A percentile compares a stretch with the other conserved stretches of the same genome.
These are phyloP conservation scores for Rubia tinctorum DNA, from an alignment of 305 asterid genomes.

Conservation along the genomic window DNA sequence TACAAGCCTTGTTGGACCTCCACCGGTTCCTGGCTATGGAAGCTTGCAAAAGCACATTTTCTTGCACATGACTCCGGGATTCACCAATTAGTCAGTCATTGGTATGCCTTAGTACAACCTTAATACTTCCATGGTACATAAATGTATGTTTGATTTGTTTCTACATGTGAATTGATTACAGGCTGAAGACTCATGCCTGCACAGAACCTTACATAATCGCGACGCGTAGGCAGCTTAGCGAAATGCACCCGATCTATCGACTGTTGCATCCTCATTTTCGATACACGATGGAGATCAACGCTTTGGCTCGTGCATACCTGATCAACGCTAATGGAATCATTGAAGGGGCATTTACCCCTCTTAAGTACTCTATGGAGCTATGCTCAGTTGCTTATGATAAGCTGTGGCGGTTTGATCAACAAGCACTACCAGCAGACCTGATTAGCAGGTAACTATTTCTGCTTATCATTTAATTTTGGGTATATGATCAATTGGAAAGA, in stretches of 20 bases:
- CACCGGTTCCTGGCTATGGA: slow-evolving; percentile 29
- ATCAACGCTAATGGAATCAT: slow-evolving; percentile 23
- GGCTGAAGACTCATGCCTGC: slow-evolving; percentile 26
- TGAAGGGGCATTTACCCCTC: slow-evolving; percentile 18
- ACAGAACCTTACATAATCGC: slow-evolving; percentile 32
- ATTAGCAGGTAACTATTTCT: slow-evolving; percentile 47
- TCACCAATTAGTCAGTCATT: slow-evolving; percentile 31
- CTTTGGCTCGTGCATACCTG: slow-evolving; percentile 22
- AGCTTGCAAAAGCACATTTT: slow-evolving; percentile 26
- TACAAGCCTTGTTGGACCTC: slow-evolving; percentile 18
- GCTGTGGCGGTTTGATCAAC: slow-evolving; percentile 62
- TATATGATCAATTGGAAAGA: no score
- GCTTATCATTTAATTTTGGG: not conserved
- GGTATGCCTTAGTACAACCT: slow-evolving; percentile 9
- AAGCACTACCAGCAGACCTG: slow-evolving; percentile 69
- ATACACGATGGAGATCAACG: slow-evolving; percentile 33
- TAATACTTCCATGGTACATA: not conserved
- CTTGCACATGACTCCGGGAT: slow-evolving; percentile 31
- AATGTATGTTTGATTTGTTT: not conserved
- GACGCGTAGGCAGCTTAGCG: slow-evolving; percentile 23
- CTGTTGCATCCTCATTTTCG: slow-evolving; percentile 28
- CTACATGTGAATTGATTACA: not conserved
- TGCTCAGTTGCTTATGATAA: slow-evolving; percentile 23
- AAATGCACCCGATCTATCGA: slow-evolving; percentile 29
- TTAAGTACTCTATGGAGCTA: slow-evolving; percentile 18